Conservation (phyloP, 116 monocot genomes). For the Thalassia testudinum region DNA sequence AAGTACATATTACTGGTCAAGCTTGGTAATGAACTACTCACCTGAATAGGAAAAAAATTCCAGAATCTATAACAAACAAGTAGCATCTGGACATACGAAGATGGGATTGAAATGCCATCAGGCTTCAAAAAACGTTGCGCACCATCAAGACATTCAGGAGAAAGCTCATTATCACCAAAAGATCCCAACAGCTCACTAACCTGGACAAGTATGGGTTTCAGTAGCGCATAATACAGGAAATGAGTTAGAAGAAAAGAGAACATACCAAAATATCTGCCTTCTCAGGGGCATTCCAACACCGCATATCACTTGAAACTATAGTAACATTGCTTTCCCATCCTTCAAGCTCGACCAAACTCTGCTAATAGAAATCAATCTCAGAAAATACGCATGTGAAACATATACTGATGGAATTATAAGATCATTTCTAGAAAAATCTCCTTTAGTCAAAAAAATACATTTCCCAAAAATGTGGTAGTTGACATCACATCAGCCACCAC, state of each 20-base stretch:
- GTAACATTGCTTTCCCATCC: conserved; percentile 77
- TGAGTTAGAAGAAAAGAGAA: background rate
- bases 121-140: conserved; percentile 85
- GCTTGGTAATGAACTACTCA: no score
- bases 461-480: no score
- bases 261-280: conserved; percentile 95
- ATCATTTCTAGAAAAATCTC: no score
- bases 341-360: conserved; percentile 85
- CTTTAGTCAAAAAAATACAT: no score
- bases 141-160: conserved; percentile 97
- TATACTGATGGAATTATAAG: no score
- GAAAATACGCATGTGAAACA: no score
- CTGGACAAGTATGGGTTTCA: conserved; percentile 9
- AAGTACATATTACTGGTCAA: no score
- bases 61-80: no score
- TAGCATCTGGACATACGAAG: conserved; percentile 43
- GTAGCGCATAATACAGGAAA: background rate
- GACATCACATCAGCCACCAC: no score
- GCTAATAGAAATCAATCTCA: conserved; percentile 6
- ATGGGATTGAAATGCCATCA: conserved; percentile 97
- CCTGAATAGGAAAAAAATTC: no score
- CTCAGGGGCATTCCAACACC: conserved; percentile 94
- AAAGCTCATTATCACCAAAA: conserved; percentile 95
- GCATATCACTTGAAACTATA: conserved; percentile 89
- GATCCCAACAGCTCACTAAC: conserved; percentile 95